Conservation (phyloP, 2,329 filamentous ascomycete genomes). For the Clonostachys solani region DNA sequence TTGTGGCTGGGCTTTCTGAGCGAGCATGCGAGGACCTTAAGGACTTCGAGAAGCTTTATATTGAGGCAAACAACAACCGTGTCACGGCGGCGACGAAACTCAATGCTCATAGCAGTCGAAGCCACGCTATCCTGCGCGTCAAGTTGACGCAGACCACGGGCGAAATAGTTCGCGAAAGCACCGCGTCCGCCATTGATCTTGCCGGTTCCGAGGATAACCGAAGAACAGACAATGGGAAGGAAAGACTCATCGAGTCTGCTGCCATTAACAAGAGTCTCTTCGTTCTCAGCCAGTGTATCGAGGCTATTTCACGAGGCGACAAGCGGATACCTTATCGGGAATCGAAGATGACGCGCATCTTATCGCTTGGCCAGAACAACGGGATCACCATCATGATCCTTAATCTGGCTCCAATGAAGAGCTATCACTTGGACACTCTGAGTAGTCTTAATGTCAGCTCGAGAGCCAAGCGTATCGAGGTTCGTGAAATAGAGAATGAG, state of each 20-base stretch:
- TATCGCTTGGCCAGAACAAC: conserved; percentile 90
- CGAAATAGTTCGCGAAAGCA: conserved; percentile 68
- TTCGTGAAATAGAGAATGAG: conserved; percentile 93
- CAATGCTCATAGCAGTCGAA: conserved; percentile 85
- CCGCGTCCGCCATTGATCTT: conserved; percentile 88
- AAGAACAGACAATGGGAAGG: conserved; percentile 88
- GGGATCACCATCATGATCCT: conserved; percentile 96
- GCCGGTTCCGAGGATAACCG: conserved; percentile 95
- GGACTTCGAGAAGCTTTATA: conserved; percentile 86
- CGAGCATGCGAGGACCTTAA: conserved; percentile 78
- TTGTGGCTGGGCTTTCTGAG: conserved; percentile 83
- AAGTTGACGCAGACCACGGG: conserved; percentile 76
- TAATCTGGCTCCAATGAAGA: conserved; percentile 85
- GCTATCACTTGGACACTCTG: conserved; percentile 89
- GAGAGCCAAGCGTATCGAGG: conserved; percentile 91
- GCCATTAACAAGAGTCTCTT: conserved; percentile 98
- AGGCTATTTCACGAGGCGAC: conserved; percentile 77
- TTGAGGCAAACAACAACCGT: conserved; percentile 86
- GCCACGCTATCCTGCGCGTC: conserved; percentile 86
- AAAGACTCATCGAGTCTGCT: conserved; percentile 88
- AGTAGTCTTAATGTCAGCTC: conserved; percentile 95
- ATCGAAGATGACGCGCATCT: conserved; percentile 94
- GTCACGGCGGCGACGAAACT: conserved; percentile 89
- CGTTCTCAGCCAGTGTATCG: conserved; percentile 89
- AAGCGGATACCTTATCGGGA: conserved; percentile 87